A percentile compares a stretch with the other conserved stretches of the same genome.
These are phyloP conservation scores for Sugiyamaella floridensis DNA, from an alignment of 805 yeast species.

Conservation along the genomic window DNA sequence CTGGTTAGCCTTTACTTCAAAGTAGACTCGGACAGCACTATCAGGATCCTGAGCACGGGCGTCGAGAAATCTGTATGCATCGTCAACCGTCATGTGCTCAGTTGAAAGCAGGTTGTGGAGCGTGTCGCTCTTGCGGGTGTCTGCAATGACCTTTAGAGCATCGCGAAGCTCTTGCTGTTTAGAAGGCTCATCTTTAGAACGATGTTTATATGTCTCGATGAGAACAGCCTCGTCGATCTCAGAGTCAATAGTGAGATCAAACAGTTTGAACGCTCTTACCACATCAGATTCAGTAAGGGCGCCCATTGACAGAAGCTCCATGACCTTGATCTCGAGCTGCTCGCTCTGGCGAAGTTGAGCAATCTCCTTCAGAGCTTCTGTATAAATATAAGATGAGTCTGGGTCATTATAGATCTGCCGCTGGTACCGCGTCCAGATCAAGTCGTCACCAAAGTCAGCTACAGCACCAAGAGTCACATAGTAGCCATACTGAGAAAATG, in stretches of 20 bases:
- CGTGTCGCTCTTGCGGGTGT: constrained; percentile 6
- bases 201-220: constrained; percentile 11
- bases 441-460: constrained; percentile 42
- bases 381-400: constrained; percentile 41
- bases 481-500: constrained; percentile 20
- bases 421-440: constrained; percentile 43
- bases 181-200: constrained; percentile 7
- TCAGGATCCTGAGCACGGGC: constrained; percentile 50
- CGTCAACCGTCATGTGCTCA: constrained; percentile 41
- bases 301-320: constrained; percentile 46
- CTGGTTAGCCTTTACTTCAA: constrained; percentile 56
- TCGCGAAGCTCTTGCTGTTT: constrained; percentile 4
- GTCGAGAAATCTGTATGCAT: constrained; percentile 49
- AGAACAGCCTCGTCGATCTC: constrained; percentile 16
- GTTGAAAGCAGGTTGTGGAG: constrained; percentile 24
- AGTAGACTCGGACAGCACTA: constrained; percentile 71
- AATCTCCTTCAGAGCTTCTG: constrained; percentile 50
- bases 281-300: constrained; percentile 46
- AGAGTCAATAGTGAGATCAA: constrained; percentile 27
- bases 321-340: constrained; percentile 38
- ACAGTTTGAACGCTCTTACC: constrained; percentile 32
- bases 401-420: constrained; percentile 39
- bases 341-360: constrained; percentile 44
- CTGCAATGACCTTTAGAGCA: constrained; percentile 20
- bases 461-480: constrained; percentile 44